phyloP scores from a whole-genome alignment of 306 rosid species.

The Vachellia pachyceras region DNA sequence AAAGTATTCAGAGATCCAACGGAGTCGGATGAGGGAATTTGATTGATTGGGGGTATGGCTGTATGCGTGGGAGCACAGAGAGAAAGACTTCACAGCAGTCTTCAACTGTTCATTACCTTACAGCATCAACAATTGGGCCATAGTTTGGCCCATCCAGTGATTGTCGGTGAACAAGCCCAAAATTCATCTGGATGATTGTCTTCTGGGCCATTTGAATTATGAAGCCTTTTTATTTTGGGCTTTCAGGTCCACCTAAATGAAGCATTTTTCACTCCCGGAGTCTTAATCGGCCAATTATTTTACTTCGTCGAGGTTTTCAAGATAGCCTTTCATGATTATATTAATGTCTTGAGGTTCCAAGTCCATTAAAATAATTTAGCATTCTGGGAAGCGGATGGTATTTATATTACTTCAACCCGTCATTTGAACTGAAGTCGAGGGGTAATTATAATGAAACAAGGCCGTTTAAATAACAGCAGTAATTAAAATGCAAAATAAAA shows the following conservation, averaged over 20 bases:
- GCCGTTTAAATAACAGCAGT: not conserved
- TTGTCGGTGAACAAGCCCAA: not conserved
- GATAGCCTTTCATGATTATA: not conserved
- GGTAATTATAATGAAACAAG: not conserved
- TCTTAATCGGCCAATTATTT: not conserved
- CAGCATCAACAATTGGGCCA: not conserved
- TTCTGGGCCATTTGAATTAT: not conserved
- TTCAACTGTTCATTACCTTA: not conserved
- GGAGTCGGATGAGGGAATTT: slow-evolving; percentile 69
- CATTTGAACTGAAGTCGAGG: not conserved
- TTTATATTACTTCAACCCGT: not conserved
- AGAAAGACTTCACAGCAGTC: not conserved
- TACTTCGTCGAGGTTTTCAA: not conserved
- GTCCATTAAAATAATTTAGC: too few species aligned
- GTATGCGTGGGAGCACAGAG: too few species aligned
- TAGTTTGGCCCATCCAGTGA: not conserved
- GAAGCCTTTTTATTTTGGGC: too few species aligned
- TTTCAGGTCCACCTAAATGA: not conserved
- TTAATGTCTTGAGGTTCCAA: not conserved
- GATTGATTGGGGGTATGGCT: not conserved
- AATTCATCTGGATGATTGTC: not conserved
- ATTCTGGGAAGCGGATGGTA: not conserved
- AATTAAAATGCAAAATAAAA: not conserved
- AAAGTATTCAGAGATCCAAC: slow-evolving; percentile 59
- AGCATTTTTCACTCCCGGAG: not conserved